A percentile compares a stretch with the other conserved stretches of the same genome.
Conservation (phyloP, 2,329 filamentous ascomycete genomes). For the Beauveria sp. region DNA sequence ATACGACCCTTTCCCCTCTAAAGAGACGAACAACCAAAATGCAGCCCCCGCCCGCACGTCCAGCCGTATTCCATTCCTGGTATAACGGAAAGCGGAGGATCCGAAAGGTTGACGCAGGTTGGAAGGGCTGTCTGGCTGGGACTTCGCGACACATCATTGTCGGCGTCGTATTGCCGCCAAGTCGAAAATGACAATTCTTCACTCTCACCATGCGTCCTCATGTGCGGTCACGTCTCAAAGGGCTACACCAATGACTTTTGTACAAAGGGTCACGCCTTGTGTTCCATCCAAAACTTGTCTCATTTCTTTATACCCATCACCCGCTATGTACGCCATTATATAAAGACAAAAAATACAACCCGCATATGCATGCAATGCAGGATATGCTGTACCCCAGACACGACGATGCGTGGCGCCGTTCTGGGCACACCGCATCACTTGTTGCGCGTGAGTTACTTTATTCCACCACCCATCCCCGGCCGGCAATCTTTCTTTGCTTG, state of each 20-base stretch:
- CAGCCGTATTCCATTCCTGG: not conserved
- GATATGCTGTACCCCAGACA: not conserved
- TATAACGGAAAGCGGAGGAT: not conserved
- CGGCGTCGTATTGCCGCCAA: not conserved
- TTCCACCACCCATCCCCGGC: constrained; percentile 67
- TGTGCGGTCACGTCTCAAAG: not conserved
- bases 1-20: not conserved
- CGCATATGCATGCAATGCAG: not conserved
- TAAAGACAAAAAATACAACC: not conserved
- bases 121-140: too few relatives aligned
- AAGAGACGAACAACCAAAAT: not conserved
- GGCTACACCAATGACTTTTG: not conserved
- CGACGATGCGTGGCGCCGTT: not conserved
- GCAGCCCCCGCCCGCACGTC: not conserved
- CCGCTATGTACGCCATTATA: not conserved
- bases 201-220: not conserved
- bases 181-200: not conserved
- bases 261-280: not conserved
- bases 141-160: not conserved
- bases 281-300: not conserved
- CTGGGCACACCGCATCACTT: not conserved
- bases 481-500: constrained; percentile 64
- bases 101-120: too few relatives aligned
- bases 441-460: constrained; percentile 17
- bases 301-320: not conserved